Percentiles rank a stretch among this genome's conserved stretches.
Evolutionary conservation across 768 basidiomycete genomes (phyloP).

Genomic region (Leccinum imitatum): DNA sequence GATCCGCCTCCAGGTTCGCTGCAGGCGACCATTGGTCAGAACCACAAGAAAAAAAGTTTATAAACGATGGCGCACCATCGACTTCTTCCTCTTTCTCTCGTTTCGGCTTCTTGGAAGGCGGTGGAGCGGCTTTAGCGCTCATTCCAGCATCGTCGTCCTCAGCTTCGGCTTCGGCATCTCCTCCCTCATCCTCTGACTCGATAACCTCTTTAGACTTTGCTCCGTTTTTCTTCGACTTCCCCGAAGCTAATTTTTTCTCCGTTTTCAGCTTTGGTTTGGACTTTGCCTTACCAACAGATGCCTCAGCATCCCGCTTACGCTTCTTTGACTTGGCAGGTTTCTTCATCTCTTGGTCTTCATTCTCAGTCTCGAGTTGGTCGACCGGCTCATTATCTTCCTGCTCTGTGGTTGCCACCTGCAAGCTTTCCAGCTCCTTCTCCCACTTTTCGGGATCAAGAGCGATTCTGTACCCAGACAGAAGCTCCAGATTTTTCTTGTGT

Average conservation of each 20-base stretch:
- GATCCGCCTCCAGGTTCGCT: conserved; percentile 52
- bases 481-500: conserved; percentile 72
- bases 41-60: background rate
- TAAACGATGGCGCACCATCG: conserved; percentile 47
- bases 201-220: conserved; percentile 60
- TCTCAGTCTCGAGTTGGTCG: conserved; percentile 61
- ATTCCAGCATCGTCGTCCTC: conserved; percentile 47
- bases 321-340: conserved; percentile 48
- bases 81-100: conserved; percentile 58
- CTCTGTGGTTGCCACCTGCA: conserved; percentile 38
- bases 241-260: conserved; percentile 31
- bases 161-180: conserved; percentile 46
- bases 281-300: conserved; percentile 38
- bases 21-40: conserved; percentile 6
- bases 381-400: conserved; percentile 60
- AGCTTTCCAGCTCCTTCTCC: conserved; percentile 47
- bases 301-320: conserved; percentile 65
- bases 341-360: conserved; percentile 51
- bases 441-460: conserved; percentile 72
- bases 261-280: conserved; percentile 48
- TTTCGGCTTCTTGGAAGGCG: conserved; percentile 64
- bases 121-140: conserved; percentile 56
- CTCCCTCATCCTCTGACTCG: conserved; percentile 65
- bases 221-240: conserved; percentile 54
- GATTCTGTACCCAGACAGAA: conserved; percentile 74